Evolutionary conservation across 768 basidiomycete species (phyloP).

Genomic region (Mycena albidolilacea): DNA sequence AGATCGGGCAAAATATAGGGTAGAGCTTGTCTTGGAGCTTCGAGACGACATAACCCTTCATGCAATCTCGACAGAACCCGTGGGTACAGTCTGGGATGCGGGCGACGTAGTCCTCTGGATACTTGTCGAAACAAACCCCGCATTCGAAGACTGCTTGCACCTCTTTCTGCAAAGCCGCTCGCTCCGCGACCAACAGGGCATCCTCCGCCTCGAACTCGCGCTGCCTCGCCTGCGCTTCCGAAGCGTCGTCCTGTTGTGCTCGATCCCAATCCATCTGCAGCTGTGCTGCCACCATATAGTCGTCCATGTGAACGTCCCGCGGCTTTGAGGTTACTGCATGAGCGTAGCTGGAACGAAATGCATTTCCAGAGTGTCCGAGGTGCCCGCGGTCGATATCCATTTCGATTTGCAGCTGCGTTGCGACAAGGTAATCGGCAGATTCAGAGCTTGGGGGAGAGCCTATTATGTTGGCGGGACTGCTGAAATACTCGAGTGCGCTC

Average conservation of each 20-base stretch:
- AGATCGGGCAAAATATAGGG: conserved; percentile 75
- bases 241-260: conserved; percentile 34
- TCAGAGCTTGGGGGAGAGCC: conserved; percentile 20
- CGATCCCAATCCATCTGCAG: conserved; percentile 40
- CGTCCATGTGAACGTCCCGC: conserved; percentile 33
- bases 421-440: conserved; percentile 23
- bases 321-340: conserved; percentile 4
- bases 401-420: conserved; percentile 30
- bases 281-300: conserved; percentile 36
- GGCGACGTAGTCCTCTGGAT: conserved; percentile 58
- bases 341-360: conserved; percentile 16
- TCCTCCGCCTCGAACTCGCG: conserved; percentile 59
- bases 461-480: conserved; percentile 31
- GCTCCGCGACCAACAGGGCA: conserved; percentile 52
- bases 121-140: conserved; percentile 68
- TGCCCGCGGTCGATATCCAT: conserved; percentile 11
- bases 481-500: conserved; percentile 39
- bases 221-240: conserved; percentile 52
- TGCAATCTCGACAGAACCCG: conserved; percentile 68
- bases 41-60: conserved; percentile 57
- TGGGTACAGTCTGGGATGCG: conserved; percentile 64
- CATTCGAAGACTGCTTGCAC: conserved; percentile 63
- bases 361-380: neutral
- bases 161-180: conserved; percentile 45
- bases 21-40: conserved; percentile 68